Conservation (phyloP, 139 green algal species). For the Micromonas commoda region DNA sequence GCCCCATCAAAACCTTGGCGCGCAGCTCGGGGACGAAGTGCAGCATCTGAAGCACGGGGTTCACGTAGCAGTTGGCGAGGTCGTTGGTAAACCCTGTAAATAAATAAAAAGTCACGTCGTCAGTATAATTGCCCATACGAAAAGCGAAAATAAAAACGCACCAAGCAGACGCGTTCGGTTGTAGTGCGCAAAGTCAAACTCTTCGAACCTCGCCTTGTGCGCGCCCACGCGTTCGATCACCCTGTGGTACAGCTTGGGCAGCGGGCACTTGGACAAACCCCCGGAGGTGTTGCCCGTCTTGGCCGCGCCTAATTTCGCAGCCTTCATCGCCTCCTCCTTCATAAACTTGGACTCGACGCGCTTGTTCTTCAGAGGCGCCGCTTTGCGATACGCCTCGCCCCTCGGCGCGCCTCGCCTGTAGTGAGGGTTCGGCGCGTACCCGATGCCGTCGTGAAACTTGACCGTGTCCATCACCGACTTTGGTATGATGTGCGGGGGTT, state of each 20-base stretch:
- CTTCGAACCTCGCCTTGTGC: conserved; percentile 22
- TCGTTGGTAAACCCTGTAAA: conserved; percentile 91
- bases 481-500: no score
- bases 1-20: conserved; percentile 27
- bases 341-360: not conserved
- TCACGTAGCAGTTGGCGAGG: conserved; percentile 86
- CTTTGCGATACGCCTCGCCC: not conserved
- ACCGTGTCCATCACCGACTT: no score
- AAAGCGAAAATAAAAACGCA: no score
- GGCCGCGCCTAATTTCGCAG: not conserved
- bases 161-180: conserved; percentile 84
- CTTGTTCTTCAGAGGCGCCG: not conserved
- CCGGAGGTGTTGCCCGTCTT: not conserved
- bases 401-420: no score
- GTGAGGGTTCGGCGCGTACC: no score
- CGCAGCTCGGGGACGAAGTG: conserved; percentile 20
- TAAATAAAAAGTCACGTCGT: no score
- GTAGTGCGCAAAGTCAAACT: conserved; percentile 59
- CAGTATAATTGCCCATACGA: no score
- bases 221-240: not conserved
- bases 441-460: no score
- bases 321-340: not conserved
- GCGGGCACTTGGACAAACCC: not conserved
- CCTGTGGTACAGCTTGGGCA: not conserved
- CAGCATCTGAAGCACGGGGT: conserved; percentile 66